These are phyloP conservation scores for Scenedesmus sp. DNA, from an alignment of 163 green algal species.

Conservation along the genomic window DNA sequence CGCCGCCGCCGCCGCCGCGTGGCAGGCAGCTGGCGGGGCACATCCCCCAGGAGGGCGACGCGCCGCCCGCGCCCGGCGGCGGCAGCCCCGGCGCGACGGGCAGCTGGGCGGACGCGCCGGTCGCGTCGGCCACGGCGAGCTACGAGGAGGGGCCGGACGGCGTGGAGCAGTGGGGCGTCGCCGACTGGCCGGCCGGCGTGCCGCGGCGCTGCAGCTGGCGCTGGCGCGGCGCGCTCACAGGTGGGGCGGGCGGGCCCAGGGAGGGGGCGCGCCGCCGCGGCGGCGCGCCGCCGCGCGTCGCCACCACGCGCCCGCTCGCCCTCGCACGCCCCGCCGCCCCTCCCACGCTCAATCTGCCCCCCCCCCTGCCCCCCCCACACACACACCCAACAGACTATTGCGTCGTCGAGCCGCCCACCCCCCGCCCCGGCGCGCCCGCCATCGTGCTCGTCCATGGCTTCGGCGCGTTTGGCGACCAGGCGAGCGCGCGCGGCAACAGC, in stretches of 20 bases:
- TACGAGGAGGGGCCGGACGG: constrained; percentile 41
- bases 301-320: no score
- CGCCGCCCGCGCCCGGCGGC: not conserved
- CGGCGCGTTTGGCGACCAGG: constrained; percentile 92
- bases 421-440: constrained; percentile 53
- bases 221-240: constrained; percentile 72
- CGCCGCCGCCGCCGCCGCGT: no score
- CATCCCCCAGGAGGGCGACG: constrained; percentile 8
- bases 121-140: not conserved
- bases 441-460: constrained; percentile 94
- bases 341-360: not conserved
- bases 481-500: no score
- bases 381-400: constrained; percentile 69
- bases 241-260: constrained; percentile 5
- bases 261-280: not conserved
- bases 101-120: constrained; percentile 9
- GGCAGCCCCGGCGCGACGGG: not conserved
- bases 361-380: not conserved
- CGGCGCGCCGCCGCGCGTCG: no score
- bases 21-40: not conserved
- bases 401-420: constrained; percentile 55
- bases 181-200: constrained; percentile 31
- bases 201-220: constrained; percentile 63
- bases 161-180: constrained; percentile 10
- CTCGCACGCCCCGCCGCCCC: no score